These are phyloP conservation scores for Euphrasia confusa DNA, from an alignment of 257 asterid species.

Conservation along the genomic window DNA sequence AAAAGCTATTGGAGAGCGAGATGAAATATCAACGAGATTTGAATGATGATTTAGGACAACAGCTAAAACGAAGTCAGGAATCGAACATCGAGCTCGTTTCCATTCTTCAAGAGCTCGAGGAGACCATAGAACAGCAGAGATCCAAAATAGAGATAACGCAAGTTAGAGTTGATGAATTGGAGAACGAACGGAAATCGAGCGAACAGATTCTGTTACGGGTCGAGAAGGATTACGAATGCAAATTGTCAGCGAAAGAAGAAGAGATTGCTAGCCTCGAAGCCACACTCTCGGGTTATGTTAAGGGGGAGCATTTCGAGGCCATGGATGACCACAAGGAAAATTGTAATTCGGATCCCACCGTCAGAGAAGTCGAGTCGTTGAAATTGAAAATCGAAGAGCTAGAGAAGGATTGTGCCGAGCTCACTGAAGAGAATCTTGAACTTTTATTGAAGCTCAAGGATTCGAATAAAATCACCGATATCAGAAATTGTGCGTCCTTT, in stretches of 20 bases:
- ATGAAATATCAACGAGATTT: conserved; percentile 55
- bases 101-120: conserved; percentile 85
- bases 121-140: conserved; percentile 67
- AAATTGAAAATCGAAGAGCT: conserved; percentile 59
- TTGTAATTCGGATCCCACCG: conserved; percentile 6
- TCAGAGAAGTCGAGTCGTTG: conserved; percentile 46
- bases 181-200: conserved; percentile 37
- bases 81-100: conserved; percentile 76
- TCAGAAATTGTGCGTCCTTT: conserved; percentile 35
- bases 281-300: conserved; percentile 23
- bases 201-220: conserved; percentile 29
- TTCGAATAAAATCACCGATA: conserved; percentile 23
- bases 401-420: conserved; percentile 79
- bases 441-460: conserved; percentile 76
- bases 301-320: conserved; percentile 21
- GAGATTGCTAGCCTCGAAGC: conserved; percentile 44
- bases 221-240: conserved; percentile 37
- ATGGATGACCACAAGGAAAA: conserved; percentile 22
- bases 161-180: conserved; percentile 41
- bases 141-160: conserved; percentile 54
- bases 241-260: conserved; percentile 45
- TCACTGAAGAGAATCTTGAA: conserved; percentile 82
- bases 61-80: conserved; percentile 71
- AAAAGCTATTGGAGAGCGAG: conserved; percentile 59
- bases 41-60: conserved; percentile 57